Percentiles rank a stretch among this genome's conserved stretches.
Evolutionary conservation across 208 protist species (phyloP).

Genomic region (Vickermania ingenoplastis): DNA sequence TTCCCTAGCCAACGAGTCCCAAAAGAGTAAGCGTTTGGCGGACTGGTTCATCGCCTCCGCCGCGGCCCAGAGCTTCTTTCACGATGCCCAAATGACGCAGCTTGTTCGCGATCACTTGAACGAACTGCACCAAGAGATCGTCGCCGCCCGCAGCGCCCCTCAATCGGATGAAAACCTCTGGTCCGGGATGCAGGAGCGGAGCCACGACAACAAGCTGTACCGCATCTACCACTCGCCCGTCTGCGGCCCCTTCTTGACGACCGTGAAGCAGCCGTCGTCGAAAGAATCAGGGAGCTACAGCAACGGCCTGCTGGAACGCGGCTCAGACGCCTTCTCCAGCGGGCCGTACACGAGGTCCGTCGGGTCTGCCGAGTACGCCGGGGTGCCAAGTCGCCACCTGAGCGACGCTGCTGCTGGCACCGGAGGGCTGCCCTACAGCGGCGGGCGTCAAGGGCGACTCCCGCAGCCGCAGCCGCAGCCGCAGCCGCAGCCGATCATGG

Average conservation of each 20-base stretch:
- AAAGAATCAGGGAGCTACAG: conserved; percentile 3
- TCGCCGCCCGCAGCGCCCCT: conserved; percentile 39
- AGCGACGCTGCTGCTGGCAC: too few relatives aligned
- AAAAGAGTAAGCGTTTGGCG: conserved; percentile 31
- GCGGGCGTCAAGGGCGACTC: too few relatives aligned
- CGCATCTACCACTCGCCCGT: conserved; percentile 53
- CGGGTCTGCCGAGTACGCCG: too few relatives aligned
- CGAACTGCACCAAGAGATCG: conserved; percentile 42
- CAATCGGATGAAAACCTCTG: conserved; percentile 23
- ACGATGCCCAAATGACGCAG: conserved; percentile 19
- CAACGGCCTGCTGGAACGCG: too few relatives aligned
- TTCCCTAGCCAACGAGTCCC: conserved; percentile 33
- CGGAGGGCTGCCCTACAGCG: too few relatives aligned
- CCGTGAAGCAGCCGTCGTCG: conserved; percentile 26
- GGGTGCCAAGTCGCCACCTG: too few relatives aligned
- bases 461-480: too few relatives aligned
- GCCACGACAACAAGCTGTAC: conserved; percentile 61
- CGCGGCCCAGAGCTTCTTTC: conserved; percentile 26
- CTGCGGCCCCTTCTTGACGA: conserved; percentile 62
- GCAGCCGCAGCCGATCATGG: too few relatives aligned
- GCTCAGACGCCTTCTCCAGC: too few relatives aligned
- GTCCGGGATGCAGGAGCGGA: conserved; percentile 27
- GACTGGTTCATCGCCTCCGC: conserved; percentile 27
- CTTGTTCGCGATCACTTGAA: conserved; percentile 32
- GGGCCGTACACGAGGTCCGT: too few relatives aligned